Percentiles rank a stretch among this genome's conserved stretches.
Evolutionary conservation across 768 basidiomycete species (phyloP).

Genomic region (Cystofilobasidium bisporidii): DNA sequence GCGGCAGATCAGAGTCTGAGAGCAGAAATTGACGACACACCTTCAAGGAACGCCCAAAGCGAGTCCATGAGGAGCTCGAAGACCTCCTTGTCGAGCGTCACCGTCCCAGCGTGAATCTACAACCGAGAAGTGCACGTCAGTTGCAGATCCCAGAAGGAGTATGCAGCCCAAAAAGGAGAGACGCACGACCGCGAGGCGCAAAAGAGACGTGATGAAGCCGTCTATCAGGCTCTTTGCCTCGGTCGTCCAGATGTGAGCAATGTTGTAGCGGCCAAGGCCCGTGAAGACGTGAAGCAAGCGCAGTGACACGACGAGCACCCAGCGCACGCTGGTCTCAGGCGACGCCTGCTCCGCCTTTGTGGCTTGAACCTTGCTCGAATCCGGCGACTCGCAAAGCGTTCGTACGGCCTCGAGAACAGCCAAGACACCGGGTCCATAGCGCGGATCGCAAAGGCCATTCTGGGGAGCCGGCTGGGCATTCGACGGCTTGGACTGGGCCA

Average conservation of each 20-base stretch:
- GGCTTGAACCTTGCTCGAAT: neutral
- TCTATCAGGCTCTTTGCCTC: conserved; percentile 8
- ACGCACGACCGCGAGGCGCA: conserved; percentile 14
- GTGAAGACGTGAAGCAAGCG: conserved; percentile 15
- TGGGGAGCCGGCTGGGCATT: neutral
- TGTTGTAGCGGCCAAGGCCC: conserved; percentile 7
- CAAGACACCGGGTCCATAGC: neutral
- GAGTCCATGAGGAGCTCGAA: conserved; percentile 22
- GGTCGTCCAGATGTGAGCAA: conserved; percentile 10
- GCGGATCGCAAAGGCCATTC: neutral
- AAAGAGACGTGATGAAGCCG: neutral
- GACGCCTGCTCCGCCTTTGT: no score
- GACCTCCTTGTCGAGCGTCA: conserved; percentile 7
- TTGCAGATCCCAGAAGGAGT: no score
- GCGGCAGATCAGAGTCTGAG: neutral
- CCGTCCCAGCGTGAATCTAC: conserved; percentile 20
- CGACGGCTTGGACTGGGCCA: neutral
- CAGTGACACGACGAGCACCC: conserved; percentile 14
- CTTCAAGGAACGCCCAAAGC: conserved; percentile 22
- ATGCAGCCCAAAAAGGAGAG: neutral
- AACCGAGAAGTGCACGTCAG: neutral
- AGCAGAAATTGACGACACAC: conserved; percentile 1
- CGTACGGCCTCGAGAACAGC: neutral
- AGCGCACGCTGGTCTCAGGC: neutral
- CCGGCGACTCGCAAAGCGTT: neutral